phyloP scores from a whole-genome alignment of 345 rosid species.

The Syzygium aqueum region DNA sequence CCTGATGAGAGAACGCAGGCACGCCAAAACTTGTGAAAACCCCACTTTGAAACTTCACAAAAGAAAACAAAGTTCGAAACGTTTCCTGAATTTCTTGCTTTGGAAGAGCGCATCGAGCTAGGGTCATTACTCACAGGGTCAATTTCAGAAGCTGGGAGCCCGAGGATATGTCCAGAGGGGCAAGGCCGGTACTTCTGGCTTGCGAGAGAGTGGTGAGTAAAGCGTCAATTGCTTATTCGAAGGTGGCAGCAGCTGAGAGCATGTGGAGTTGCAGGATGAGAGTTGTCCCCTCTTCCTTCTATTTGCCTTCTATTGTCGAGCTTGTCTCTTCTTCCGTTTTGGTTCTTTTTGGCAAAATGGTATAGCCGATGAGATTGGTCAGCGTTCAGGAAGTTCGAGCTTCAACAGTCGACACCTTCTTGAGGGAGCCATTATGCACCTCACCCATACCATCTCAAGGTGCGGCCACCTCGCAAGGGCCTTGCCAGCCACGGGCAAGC shows the following conservation, averaged over 20 bases:
- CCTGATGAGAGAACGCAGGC: slow-evolving; percentile 53
- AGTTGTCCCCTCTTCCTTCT: slow-evolving; percentile 3
- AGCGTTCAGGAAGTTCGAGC: background rate
- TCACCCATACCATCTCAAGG: no score
- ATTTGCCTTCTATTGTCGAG: background rate
- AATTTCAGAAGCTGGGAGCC: slow-evolving; percentile 22
- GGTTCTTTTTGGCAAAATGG: background rate
- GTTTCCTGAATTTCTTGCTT: background rate
- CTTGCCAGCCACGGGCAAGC: no score
- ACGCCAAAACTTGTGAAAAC: slow-evolving; percentile 37
- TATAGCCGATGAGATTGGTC: background rate
- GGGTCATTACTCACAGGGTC: slow-evolving; percentile 22
- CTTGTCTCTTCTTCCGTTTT: background rate
- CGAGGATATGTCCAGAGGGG: slow-evolving; percentile 28
- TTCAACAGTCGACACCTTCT: background rate
- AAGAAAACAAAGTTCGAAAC: background rate
- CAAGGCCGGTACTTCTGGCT: slow-evolving; percentile 37
- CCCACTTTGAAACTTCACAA: background rate
- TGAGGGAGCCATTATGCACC: no score
- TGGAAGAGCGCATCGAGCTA: background rate
- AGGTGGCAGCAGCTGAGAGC: slow-evolving; percentile 17
- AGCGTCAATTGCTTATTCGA: slow-evolving; percentile 21
- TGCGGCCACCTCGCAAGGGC: no score
- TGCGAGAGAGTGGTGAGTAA: slow-evolving; percentile 37
- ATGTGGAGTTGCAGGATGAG: slow-evolving; percentile 35